Base-by-base conservation (phyloP, 108 stramenopile genomes). In the Hondaea fermentalgiana region DNA sequence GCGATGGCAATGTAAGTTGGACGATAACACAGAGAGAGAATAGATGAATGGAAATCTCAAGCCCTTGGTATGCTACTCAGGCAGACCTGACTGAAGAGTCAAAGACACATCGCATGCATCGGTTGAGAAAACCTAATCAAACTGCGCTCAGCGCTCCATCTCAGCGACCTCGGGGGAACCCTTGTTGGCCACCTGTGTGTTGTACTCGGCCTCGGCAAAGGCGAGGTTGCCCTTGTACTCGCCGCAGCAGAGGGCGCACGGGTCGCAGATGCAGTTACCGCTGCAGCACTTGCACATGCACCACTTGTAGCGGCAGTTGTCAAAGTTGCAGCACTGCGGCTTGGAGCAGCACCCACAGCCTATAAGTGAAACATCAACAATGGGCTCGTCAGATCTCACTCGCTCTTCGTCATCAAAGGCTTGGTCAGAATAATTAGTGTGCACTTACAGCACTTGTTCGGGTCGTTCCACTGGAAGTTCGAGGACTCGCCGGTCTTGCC, bases 181-280 rank as follows among this genome's bases (percentile, higher is more conserved):
- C 51, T 83, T 83, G 76, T 3, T 28, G 51, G 76, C 3, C 43
- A 83, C 19, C 49, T 53, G 49, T 16, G 12, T 6, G 25, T 83
- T 83, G 64, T 69, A 69, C 64, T 69, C 14, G 42, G 64, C 64
- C 76, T 83, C 76, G 51, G 76, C 76, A 53, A 83, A 83, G 76
- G 76, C 76, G 25, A 83, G 51, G 76, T 83, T 83, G 76, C 76
- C 76, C 51, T 83, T 83, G 76, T 83, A 83, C 51, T 83, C 76
- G 25, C 76, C 76, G 28, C 76, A 83, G 76, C 76, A 83, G 76
- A 21, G 6, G 45, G 76, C 76, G 51, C 76, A 83, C n/a, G 76
- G 76, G 28, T 83, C 76, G 25, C n/a, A n/a, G 28, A 83, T 83
- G 51, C 45, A 47, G 76, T 83, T 83, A 17, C 76, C 76, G 76